Conservation (phyloP, 176 grass and related monocot species). For the Ensete ventricosum region DNA sequence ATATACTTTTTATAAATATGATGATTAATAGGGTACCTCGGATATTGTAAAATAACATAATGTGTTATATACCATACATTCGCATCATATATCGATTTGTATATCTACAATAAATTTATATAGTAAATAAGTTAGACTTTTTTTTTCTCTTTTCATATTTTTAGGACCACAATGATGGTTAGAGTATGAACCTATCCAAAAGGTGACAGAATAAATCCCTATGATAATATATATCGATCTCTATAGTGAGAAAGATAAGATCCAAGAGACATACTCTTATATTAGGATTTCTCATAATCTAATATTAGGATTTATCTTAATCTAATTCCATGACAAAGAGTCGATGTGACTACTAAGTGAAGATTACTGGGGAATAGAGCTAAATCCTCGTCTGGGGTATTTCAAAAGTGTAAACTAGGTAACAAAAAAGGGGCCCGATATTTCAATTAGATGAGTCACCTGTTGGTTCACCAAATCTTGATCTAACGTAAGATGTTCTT, state of each 20-base stretch:
- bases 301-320: neutral
- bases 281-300: neutral
- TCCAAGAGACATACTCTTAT: neutral
- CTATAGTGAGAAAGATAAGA: neutral
- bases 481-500: slow-evolving; percentile 13
- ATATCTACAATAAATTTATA: too few relatives aligned
- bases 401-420: slow-evolving; percentile 3
- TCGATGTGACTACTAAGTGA: neutral
- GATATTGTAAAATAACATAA: too few relatives aligned
- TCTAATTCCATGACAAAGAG: neutral
- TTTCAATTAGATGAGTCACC: slow-evolving; percentile 6
- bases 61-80: too few relatives aligned
- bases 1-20: too few relatives aligned
- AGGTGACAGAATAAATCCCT: too few relatives aligned
- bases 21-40: too few relatives aligned
- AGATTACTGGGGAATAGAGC: neutral
- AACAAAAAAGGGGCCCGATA: slow-evolving; percentile 7
- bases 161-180: too few relatives aligned
- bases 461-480: slow-evolving; percentile 23
- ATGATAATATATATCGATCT: neutral
- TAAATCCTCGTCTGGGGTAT: slow-evolving; percentile 3
- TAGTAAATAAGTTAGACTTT: too few relatives aligned
- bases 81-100: too few relatives aligned
- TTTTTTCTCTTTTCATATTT: too few relatives aligned
- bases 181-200: too few relatives aligned